Base-by-base conservation (phyloP, 2,329 filamentous ascomycete genomes). In the Pyricularia grisea region DNA sequence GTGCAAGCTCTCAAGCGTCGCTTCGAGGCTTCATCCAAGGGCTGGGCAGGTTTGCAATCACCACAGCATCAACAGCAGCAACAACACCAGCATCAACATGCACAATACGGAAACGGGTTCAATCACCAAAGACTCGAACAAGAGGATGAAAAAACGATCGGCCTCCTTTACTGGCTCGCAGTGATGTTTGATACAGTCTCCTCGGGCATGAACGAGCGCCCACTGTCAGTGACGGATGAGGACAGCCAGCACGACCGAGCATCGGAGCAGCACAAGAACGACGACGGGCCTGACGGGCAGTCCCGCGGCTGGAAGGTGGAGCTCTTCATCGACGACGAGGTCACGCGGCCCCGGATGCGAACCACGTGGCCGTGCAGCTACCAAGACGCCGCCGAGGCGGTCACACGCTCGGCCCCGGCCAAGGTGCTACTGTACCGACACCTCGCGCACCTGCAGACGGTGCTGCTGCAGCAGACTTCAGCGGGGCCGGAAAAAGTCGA, bases 171-270 rank as follows among this genome's bases (percentile, higher is more conserved):
- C 72, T 88, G 86, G 86, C 77, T 88, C 20, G 83, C 82, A 0
- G 78, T 87, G 65, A 88, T 88, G 85, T 84, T 86, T 66, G 85
- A 88, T 72, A 87, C 85, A 0, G 75, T 87, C 10, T 85, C 83
- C 0, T 81, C 85, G 0, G 84, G 84, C 1, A 85, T 88, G 79
- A 80, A 83, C 67, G 73, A 75, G 64, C 73, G 77, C 61, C 74
- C 79, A 1, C 75, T 80, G 2, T 77, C 79, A 0, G 75, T 81
- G 6, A 75, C 76, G 0, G 80, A 81, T 36, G 78, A 81, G 60
- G 79, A 80, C 70, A 80, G 79, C 68, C 77, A 79, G 66, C 78
- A 77, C 69, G 77, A 78, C n/a, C 25, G 60, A 11, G 60, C 30
- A 17, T 73, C 74, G 0, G 33, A 36, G 33, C 75, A 74, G 4